Evolutionary conservation across 805 yeast species (phyloP), one percentile per base, ranked within the genome.

Genomic region (Candida chauliodis): DNA sequence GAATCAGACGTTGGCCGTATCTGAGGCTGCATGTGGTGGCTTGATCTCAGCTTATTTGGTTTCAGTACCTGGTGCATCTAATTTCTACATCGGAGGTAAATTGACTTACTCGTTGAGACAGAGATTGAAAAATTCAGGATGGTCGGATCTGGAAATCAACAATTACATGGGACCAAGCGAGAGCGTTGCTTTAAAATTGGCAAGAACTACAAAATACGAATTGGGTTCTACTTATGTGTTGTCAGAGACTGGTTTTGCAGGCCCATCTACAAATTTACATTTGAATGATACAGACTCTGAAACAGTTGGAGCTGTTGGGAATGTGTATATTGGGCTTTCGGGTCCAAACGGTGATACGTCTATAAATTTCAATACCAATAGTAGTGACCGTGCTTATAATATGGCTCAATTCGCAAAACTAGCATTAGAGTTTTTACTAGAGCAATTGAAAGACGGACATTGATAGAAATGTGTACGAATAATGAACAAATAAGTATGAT

Each of bases 1-100:
- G 19, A 59, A 70, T 10, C 80, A 81, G 54, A 84, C 95, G 1
- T 62, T 87, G 16, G 85, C 95, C 0, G 82, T 84, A 1, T 79
- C 90, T 5, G 96, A 87, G 51, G 89, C 90, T 2, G 95, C 95
- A 0, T 87, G 95, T 57, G 96, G 96, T 7, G 96, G 96, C 0
- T 69, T 87, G 11, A 63, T 87, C 6, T 81, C 93, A 3, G 85
- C 95, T 1, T 86, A 84, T 51, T 56, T 87, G 15, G 88, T 88
- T 5, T 76, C 91, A 1, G 78, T 84, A 3, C 90, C 95, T 0
- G 95, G 96, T 3, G 95, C 95, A 0, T 82, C 93, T 8, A 63
- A 71, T 42, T 88, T 84, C 61, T 87, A 82, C 50, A 84, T 84
- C 42, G 96, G 96, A 14, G 90, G 95, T 0, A 80, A 90, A 10